Evolutionary conservation across 2,329 filamentous ascomycete genomes (phyloP).

Genomic region (Alternaria conjuncta): DNA sequence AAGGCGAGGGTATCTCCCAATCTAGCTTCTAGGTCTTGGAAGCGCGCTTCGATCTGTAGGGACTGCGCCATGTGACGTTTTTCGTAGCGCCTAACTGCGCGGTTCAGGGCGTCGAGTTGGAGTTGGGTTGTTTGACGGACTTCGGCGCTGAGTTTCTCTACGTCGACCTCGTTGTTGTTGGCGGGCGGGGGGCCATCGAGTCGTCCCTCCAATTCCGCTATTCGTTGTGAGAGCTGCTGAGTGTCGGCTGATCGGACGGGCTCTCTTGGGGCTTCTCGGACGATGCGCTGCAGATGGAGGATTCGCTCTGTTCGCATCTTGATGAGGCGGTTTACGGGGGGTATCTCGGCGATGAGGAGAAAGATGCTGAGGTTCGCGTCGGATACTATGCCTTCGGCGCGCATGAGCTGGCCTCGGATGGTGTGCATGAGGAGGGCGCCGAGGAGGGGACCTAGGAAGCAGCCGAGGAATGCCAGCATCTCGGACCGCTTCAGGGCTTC

Average conservation of each 20-base stretch:
- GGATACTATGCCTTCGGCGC: constrained; percentile 85
- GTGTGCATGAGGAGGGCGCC: constrained; percentile 85
- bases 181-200: constrained; percentile 52
- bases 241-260: constrained; percentile 21
- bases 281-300: constrained; percentile 78
- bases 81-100: constrained; percentile 88
- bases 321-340: constrained; percentile 80
- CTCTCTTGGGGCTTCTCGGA: constrained; percentile 49
- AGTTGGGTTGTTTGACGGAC: constrained; percentile 73
- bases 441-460: constrained; percentile 77
- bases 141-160: constrained; percentile 56
- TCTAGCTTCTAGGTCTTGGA: constrained; percentile 73
- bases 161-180: constrained; percentile 42
- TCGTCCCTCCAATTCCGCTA: constrained; percentile 73
- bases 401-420: constrained; percentile 80
- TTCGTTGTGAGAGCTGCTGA: constrained; percentile 61
- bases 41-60: constrained; percentile 75
- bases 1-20: constrained; percentile 80
- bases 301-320: constrained; percentile 81
- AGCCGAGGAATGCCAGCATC: constrained; percentile 73
- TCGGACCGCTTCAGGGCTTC: constrained; percentile 77
- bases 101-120: constrained; percentile 85
- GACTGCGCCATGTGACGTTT: constrained; percentile 81
- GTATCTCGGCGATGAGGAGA: constrained; percentile 82
- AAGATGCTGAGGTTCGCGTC: constrained; percentile 95